Evolutionary conservation across 2,329 filamentous ascomycete species (phyloP), one percentile per base, ranked within the genome.

Genomic region (Alternaria postmessia): DNA sequence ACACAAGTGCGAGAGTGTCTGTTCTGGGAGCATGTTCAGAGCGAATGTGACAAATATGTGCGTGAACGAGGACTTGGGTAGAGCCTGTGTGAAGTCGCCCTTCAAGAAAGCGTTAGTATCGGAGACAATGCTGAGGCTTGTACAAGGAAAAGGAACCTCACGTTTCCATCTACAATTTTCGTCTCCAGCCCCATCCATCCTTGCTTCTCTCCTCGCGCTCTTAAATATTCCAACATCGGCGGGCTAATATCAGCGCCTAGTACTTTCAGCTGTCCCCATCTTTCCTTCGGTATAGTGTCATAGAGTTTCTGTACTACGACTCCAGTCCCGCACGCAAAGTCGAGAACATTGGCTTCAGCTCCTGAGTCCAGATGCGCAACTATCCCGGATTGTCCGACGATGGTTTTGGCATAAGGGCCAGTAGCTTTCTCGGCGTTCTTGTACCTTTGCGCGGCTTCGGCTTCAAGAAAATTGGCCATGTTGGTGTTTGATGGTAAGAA

Each of bases 251-350:
- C 73, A n/a, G 57, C 65, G 7, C 66, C 69, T 2, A 73, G 60
- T 0, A 75, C 55, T 14, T 64, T 60, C 7, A 72, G 14, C 1
- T 54, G 46, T 8, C 4, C 18, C 72, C 67, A 70, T 0, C 65
- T 55, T n/a, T 64, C 52, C 5, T 47, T 49, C 4, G 61, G 61
- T 7, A 72, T 43, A 0, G 51, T 47, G 0, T 61, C 61, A 46
- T 75, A 72, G 2, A 75, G 14, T 11, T 63, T 65, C 9, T 66
- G 62, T 3, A 57, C 59, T 1, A 72, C 64, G 4, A 66, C 68
- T 28, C 73, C 73, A 0, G 71, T 75, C 6, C 73, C 72, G 39
- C 66, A 68, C 2, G 66, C 72, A 4, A 75, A 61, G 44, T 75
- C 72, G 12, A 73, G 51, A 34, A 69, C 57, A n/a, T 64, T 18